Evolutionary conservation across 495 filamentous ascomycete genomes (phyloP).

Genomic region (Aspergillus sclerotiicarbonarius): DNA sequence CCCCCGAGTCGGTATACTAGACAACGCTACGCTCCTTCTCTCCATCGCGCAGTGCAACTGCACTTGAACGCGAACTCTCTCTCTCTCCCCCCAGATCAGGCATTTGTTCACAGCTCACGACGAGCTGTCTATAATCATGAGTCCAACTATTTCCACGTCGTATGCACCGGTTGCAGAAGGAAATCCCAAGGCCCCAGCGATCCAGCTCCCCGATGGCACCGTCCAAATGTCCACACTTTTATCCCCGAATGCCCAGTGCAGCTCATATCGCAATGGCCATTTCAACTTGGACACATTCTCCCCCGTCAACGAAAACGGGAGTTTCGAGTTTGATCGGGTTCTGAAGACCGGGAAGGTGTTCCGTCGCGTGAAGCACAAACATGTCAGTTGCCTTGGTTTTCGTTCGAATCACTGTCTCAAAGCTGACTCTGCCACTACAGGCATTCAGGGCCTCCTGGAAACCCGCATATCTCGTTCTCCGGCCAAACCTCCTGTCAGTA

Average conservation of each 20-base stretch:
- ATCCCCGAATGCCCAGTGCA: conserved; percentile 12
- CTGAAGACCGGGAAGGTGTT: conserved; percentile 81
- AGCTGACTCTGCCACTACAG: conserved; percentile 5
- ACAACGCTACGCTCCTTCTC: conserved; percentile 1
- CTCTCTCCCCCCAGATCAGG: background rate
- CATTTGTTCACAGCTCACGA: background rate
- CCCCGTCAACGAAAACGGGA: conserved; percentile 91
- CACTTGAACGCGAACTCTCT: background rate
- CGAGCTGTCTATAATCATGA: conserved; percentile 21
- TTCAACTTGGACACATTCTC: conserved; percentile 63
- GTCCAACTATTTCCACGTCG: conserved; percentile 20
- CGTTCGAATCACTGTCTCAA: conserved; percentile 6
- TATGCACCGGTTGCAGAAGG: conserved; percentile 28
- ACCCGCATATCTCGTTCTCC: conserved; percentile 81
- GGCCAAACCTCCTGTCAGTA: conserved; percentile 89
- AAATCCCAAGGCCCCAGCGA: conserved; percentile 26
- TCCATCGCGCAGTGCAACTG: background rate
- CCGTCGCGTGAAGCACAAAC: conserved; percentile 90
- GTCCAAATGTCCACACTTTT: conserved; percentile 17
- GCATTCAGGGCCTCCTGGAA: conserved; percentile 68
- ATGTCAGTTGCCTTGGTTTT: conserved; percentile 53
- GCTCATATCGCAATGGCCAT: conserved; percentile 44
- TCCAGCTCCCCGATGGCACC: conserved; percentile 30
- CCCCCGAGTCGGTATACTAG: background rate
- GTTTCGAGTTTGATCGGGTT: conserved; percentile 91